Conservation (phyloP, 2,329 filamentous ascomycete genomes). For the Penicillium psychrosexuale region DNA sequence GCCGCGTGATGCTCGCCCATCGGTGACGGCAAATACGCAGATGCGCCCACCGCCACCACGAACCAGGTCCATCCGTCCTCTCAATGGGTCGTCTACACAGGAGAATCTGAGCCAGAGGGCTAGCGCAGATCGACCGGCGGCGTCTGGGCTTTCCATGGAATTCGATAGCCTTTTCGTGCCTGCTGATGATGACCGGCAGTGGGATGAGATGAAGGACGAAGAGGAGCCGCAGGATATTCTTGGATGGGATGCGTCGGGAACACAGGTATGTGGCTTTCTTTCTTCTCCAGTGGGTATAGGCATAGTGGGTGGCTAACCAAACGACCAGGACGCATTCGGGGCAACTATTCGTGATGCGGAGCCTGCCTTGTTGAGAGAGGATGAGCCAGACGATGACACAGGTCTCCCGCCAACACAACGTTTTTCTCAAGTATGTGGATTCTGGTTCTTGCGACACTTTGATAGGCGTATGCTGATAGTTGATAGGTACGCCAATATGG, state of each 20-base stretch:
- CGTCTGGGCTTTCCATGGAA: constrained; percentile 34
- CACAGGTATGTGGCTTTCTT: constrained; percentile 24
- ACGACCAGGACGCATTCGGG: constrained; percentile 27
- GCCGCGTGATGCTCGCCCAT: constrained; percentile 6
- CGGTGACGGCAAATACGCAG: constrained; percentile 16
- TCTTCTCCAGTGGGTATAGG: not conserved
- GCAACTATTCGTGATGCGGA: constrained; percentile 36
- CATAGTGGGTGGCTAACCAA: not conserved
- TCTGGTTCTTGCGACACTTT: not conserved
- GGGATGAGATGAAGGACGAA: constrained; percentile 58
- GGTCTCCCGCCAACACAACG: constrained; percentile 49
- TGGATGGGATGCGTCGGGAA: constrained; percentile 59
- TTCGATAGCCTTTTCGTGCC: constrained; percentile 61
- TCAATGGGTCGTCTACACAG: constrained; percentile 31
- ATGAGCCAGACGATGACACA: constrained; percentile 32
- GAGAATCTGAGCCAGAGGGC: constrained; percentile 20
- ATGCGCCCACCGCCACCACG: constrained; percentile 32
- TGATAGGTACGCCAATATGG: constrained; percentile 37
- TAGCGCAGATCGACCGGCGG: constrained; percentile 28
- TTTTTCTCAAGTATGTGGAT: constrained; percentile 45
- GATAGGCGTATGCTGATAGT: constrained; percentile 18
- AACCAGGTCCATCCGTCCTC: constrained; percentile 32
- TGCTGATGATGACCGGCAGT: constrained; percentile 57
- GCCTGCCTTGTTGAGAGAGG: constrained; percentile 19
- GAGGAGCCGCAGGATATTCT: constrained; percentile 58